Conservation (phyloP, 2,329 filamentous ascomycete species). For the Neoascochyta sp. region DNA sequence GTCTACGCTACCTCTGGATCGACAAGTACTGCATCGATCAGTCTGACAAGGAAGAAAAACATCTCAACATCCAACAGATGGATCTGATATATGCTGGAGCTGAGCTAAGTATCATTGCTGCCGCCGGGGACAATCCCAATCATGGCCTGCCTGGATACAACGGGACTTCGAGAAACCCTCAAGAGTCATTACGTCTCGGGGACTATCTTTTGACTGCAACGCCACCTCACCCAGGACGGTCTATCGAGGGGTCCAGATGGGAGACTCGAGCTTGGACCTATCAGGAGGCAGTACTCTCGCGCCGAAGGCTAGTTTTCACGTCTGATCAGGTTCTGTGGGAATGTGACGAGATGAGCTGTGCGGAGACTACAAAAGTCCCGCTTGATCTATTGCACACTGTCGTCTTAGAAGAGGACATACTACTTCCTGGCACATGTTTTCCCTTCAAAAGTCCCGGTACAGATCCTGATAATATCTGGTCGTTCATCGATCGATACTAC, state of each 20-base stretch:
- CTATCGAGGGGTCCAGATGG: not conserved
- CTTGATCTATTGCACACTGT: not conserved
- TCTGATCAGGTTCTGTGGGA: not conserved
- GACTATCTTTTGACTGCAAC: not conserved
- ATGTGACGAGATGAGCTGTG: not conserved
- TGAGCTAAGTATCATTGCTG: constrained; percentile 9
- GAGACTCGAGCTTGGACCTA: not conserved
- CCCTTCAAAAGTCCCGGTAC: not conserved
- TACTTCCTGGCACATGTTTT: not conserved
- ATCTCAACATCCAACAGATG: constrained; percentile 6
- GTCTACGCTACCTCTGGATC: constrained; percentile 4
- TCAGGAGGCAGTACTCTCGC: not conserved
- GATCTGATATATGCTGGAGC: constrained; percentile 9
- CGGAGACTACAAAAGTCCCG: not conserved
- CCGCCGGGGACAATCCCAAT: constrained; percentile 11
- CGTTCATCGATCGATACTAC: not conserved
- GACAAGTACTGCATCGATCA: constrained; percentile 8
- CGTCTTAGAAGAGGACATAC: not conserved
- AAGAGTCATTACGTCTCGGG: not conserved
- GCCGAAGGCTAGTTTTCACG: not conserved
- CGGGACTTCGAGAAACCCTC: not conserved
- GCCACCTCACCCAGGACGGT: not conserved
- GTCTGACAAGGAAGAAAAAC: not conserved
- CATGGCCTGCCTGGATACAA: constrained; percentile 6
- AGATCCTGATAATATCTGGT: not conserved